Base-by-base conservation (phyloP, 495 filamentous ascomycete genomes). In the Podospora pseudoanserina region DNA sequence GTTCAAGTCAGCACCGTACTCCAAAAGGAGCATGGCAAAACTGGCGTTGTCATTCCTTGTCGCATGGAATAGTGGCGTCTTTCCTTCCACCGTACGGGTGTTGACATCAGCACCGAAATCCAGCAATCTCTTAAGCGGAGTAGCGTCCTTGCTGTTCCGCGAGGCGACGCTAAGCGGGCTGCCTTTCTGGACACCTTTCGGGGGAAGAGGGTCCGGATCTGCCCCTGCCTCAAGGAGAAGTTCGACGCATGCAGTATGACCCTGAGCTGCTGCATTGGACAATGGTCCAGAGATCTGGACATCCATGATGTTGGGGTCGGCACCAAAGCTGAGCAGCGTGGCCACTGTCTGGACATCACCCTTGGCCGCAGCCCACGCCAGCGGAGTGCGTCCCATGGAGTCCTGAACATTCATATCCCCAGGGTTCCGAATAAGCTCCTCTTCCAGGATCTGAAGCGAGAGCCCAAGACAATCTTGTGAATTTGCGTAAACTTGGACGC, bases 1-100 rank as follows among this genome's bases (percentile, higher is more conserved):
- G 65, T 71, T 67, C 54, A 71, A 64, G n/a, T 71, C 44, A 54
- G 65, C 65, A 19, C 62, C 62, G 65, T 71, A 60, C n/a, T 71
- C 69, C 39, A 71, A 61, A 20, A 71, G 56, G 9, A 71, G 60
- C 26, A 65, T 53, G 0, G 69, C 69, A 56, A 60, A 49, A 11
- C 53, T 19, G 23, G 57, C 65, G 28, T 58, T 71, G 69, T 67
- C 57, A 9, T 26, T 57, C 30, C 69, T 23, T 1, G 69, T 57
- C 11, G 56, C 69, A 55, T 67, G 65, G 5, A 70, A 28, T 1
- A 70, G 60, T 0, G 69, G 65, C 3, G 69, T 70, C 23, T 20
- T 9, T 13, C 65, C 65, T 54, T 70, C 65, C 9, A 67, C 65
- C 1, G 60, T 62, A 28, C 60, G 32, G 11, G 65, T 58, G 3